Evolutionary conservation across 164 flowering plant genomes (phyloP), one percentile per base, ranked within the genome.

Genomic region (Vitis riparia): DNA sequence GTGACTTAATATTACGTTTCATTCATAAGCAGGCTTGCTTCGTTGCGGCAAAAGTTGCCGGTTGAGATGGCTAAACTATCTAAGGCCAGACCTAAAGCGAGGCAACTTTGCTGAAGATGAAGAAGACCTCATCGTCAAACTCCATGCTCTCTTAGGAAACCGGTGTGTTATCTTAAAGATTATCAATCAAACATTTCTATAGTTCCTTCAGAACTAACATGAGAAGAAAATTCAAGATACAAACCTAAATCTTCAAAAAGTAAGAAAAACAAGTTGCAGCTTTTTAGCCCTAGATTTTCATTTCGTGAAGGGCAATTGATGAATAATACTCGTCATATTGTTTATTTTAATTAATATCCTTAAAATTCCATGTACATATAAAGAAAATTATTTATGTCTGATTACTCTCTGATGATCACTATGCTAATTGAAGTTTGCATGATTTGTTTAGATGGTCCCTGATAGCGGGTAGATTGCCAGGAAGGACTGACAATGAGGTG

Each of bases 1-100:
- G 2, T 23, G 44, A 37, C 44, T 37, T 37, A 0, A 37, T 37
- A 37, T 37, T 37, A 0, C 44, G 44, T 60, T 60, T 60, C 30
- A 16, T 60, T 23, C 12, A 9, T 13, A 9, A 19, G 0, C 16
- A 71, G 75, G 75, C 11, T 48, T 73, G 62, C 71, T 15, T 19
- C 70, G 78, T 13, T 75, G 75, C 17, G 78, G 78, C 1, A 76
- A 76, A 16, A 71, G 78, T 49, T 76, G 74, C 29, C 17, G 78
- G 19, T 58, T 68, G 44, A 62, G 76, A 29, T 73, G 76, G 76
- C n/a, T 68, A 19, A 73, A 73, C 56, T 73, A 73, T 16, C 50
- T 73, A 4, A 55, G 67, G 23, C 76, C 76, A 15, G 72, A 68
- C 71, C 50, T 73, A n/a, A 73, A 73, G 51, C 67, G 77, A 9